Evolutionary conservation across 441 rosid genomes (phyloP).

Genomic region (Erodium chrysanthum): DNA sequence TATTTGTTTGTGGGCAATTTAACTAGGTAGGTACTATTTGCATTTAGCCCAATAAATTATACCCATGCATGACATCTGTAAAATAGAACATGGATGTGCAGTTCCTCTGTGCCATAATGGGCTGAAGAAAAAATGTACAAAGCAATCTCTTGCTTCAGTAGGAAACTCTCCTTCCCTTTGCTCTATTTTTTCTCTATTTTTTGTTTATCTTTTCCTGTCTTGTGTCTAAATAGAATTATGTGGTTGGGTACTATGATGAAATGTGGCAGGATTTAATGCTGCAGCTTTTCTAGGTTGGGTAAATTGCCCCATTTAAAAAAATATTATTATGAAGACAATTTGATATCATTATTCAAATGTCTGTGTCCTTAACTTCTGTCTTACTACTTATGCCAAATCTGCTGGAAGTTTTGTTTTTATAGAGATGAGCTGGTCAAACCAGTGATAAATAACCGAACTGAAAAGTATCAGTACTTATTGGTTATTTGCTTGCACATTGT

Average conservation of each 20-base stretch:
- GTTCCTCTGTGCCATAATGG: background rate
- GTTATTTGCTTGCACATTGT: background rate
- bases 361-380: background rate
- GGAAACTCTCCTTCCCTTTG: background rate
- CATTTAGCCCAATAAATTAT: too few species aligned
- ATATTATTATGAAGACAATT: too few species aligned
- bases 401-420: background rate
- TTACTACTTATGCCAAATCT: background rate
- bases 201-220: background rate
- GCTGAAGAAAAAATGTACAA: background rate
- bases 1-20: too few species aligned
- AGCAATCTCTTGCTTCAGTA: background rate
- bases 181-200: background rate
- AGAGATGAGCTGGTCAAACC: constrained; percentile 2
- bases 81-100: background rate
- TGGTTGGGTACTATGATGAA: background rate
- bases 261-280: background rate
- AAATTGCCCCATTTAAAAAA: too few species aligned
- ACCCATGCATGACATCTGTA: background rate
- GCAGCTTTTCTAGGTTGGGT: background rate
- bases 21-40: too few species aligned
- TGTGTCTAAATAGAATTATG: background rate
- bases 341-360: background rate
- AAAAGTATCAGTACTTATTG: background rate
- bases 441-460: background rate